phyloP scores from a whole-genome alignment of 1,139 yeast species.

The Groenewaldozyma auringiensis region DNA sequence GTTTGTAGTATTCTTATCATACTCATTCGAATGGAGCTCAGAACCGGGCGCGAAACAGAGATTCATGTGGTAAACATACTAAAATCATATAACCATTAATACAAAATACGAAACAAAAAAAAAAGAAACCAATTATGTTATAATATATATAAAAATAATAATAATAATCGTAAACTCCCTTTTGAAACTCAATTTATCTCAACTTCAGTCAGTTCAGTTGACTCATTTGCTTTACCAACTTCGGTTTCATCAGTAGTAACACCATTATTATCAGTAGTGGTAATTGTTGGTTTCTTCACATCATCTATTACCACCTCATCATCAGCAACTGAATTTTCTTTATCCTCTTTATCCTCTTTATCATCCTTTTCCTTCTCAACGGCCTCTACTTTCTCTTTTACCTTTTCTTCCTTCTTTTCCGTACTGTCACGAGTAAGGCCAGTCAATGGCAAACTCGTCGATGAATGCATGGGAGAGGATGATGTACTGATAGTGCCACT shows the following conservation, averaged over 20 bases:
- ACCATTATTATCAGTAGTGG: not conserved
- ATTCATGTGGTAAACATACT: conserved; percentile 76
- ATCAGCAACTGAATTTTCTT: conserved; percentile 4
- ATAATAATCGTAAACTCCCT: not conserved
- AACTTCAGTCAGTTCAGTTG: conserved; percentile 20
- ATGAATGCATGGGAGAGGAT: conserved; percentile 9
- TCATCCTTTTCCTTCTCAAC: conserved; percentile 1
- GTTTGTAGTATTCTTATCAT: conserved; percentile 47
- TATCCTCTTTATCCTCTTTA: not conserved
- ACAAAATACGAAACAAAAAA: not conserved
- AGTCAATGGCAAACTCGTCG: conserved; percentile 15
- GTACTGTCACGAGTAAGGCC: conserved; percentile 15
- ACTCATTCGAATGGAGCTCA: conserved; percentile 62
- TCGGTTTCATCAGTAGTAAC: conserved; percentile 6
- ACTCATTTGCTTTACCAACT: conserved; percentile 15
- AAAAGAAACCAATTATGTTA: not conserved
- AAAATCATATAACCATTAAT: not conserved
- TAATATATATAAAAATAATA: not conserved
- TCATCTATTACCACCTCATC: conserved; percentile 8
- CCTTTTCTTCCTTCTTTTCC: conserved; percentile 1
- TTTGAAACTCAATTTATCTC: conserved; percentile 12
- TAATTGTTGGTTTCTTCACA: conserved; percentile 11
- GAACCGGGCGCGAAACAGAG: conserved; percentile 57
- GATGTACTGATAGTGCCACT: conserved; percentile 7
- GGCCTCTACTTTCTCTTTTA: conserved; percentile 2